A percentile compares a stretch with the other conserved stretches of the same genome.
These are phyloP conservation scores for Coemansia umbellata DNA, from an alignment of 192 early-diverging fungal genomes.

Conservation along the genomic window DNA sequence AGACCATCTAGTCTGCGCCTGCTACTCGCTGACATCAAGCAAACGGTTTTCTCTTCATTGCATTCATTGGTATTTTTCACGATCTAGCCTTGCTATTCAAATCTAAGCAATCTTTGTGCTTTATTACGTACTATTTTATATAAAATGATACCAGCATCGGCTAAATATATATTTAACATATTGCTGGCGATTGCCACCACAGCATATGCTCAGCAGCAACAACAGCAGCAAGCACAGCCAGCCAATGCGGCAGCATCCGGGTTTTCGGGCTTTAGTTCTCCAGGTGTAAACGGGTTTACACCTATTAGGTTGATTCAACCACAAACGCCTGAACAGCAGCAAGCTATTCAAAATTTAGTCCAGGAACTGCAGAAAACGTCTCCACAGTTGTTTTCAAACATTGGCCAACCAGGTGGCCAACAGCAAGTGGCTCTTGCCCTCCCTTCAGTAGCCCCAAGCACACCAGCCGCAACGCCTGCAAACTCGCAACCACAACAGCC, in stretches of 20 bases:
- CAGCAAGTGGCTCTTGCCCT: slow-evolving; percentile 38
- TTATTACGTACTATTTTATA: neutral
- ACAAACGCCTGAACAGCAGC: slow-evolving; percentile 37
- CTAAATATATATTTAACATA: neutral
- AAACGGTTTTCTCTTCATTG: too few relatives aligned
- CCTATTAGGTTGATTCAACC: slow-evolving; percentile 44
- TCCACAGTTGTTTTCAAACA: slow-evolving; percentile 34
- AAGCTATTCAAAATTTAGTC: slow-evolving; percentile 39
- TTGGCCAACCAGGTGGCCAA: slow-evolving; percentile 22
- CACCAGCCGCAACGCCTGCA: slow-evolving; percentile 2
- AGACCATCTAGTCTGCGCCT: too few relatives aligned
- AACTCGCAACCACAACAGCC: neutral
- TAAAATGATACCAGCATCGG: neutral
- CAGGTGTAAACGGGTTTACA: slow-evolving; percentile 17
- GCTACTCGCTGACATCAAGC: too few relatives aligned
- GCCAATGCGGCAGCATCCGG: neutral
- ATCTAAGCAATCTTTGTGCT: too few relatives aligned
- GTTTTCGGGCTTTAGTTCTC: neutral
- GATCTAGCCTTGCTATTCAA: too few relatives aligned
- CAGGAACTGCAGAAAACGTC: slow-evolving; percentile 38
- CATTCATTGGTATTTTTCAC: too few relatives aligned
- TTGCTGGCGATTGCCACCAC: neutral
- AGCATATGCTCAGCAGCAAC: slow-evolving; percentile 1
- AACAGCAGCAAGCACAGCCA: neutral
- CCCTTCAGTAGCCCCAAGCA: slow-evolving; percentile 7